phyloP scores from a whole-genome alignment of 768 basidiomycete genomes.

The Naganishia randhawae region DNA sequence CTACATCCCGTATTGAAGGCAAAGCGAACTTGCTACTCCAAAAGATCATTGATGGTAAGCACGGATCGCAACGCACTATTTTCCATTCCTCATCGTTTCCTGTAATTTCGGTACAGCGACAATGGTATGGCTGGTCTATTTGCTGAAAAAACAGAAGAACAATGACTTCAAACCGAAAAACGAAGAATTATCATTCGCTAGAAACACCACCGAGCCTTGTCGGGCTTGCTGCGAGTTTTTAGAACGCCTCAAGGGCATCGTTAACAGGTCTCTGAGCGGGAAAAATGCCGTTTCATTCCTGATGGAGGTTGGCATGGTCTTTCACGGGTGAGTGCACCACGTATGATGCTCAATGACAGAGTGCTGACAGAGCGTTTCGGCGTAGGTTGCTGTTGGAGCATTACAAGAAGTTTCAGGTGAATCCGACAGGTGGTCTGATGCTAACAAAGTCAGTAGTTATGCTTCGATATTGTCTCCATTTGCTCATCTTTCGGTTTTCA shows the following conservation, averaged over 20 bases:
- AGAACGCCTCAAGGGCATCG: constrained; percentile 72
- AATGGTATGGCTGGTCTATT: constrained; percentile 63
- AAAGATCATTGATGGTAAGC: constrained; percentile 73
- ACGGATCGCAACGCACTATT: background rate
- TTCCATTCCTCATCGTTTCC: background rate
- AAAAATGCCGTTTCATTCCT: constrained; percentile 90
- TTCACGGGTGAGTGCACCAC: constrained; percentile 65
- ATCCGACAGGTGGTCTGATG: constrained; percentile 93
- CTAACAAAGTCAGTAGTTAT: constrained; percentile 74
- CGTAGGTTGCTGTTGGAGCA: constrained; percentile 84
- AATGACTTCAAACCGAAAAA: constrained; percentile 95
- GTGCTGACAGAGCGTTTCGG: background rate
- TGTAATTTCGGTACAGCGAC: constrained; percentile 59
- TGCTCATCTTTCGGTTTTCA: constrained; percentile 46
- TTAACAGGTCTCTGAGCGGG: constrained; percentile 73
- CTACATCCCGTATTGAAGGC: constrained; percentile 77
- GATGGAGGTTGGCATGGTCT: constrained; percentile 87
- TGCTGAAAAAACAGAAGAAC: constrained; percentile 87
- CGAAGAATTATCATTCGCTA: constrained; percentile 88
- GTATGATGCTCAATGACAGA: background rate
- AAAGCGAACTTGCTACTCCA: constrained; percentile 75
- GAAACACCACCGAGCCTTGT: constrained; percentile 93
- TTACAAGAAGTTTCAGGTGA: constrained; percentile 91
- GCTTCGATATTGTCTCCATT: background rate
- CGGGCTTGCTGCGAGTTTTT: constrained; percentile 76